Evolutionary conservation across 768 basidiomycete species (phyloP), one percentile per base, ranked within the genome.

Genomic region (Suillus subalutaceus): DNA sequence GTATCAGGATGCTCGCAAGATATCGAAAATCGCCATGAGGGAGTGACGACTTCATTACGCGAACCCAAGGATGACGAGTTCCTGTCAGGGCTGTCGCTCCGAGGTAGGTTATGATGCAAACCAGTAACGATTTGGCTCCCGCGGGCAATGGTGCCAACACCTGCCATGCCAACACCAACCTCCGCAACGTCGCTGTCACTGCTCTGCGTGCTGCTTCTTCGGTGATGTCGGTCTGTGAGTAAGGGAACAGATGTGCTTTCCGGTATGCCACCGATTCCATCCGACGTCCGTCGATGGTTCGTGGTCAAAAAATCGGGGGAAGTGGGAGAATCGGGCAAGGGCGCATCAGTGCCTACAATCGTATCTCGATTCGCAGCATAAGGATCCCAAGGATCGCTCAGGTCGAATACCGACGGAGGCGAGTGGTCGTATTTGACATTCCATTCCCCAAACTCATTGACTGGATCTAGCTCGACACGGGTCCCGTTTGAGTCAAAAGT

Each of bases 141-240:
- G 3, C 81, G 70, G 38, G 76, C 77, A 6, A 77, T 79, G 2
- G 84, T 85, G 15, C 84, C 84, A 10, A 85, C 67, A 10, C 84
- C 84, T 12, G 80, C 79, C 84, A 85, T 83, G 23, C 81, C 78
- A 64, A 50, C 48, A 40, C 67, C 77, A 48, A 72, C 75, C 63
- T 76, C 75, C 1, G 61, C 70, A 30, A 35, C 5, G n/a, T 71
- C 73, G 26, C 63, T 23, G 57, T 59, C 62, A 60, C 50, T 66
- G 52, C 46, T 57, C n/a, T 48, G 64, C 38, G 71, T 68, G 59
- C 69, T 65, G 37, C 23, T 63, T 44, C 23, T 61, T 52, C 65
- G 61, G 46, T 78, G 77, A 60, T 72, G 67, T 18, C 67, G 56
- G 52, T 79, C 74, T 61, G 71, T 65, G 56, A 74, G 72, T 56